Conservation (phyloP, 2,329 filamentous ascomycete species). For the Alternaria viburni region DNA sequence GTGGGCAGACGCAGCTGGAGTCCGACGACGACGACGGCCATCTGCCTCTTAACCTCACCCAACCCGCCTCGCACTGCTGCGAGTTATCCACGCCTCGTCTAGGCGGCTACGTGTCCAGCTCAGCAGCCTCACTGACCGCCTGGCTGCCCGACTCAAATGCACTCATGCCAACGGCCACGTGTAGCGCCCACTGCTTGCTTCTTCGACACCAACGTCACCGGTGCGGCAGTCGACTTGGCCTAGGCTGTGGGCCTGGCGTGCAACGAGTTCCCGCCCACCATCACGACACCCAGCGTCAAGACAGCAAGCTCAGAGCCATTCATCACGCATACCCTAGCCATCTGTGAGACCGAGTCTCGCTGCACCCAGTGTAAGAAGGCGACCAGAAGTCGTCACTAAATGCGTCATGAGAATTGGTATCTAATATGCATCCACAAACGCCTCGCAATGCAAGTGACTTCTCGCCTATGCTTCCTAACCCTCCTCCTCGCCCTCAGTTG, state of each 20-base stretch:
- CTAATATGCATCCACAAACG: slow-evolving; percentile 16
- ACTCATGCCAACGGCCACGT: slow-evolving; percentile 23
- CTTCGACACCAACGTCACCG: slow-evolving; percentile 1
- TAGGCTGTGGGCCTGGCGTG: slow-evolving; percentile 1
- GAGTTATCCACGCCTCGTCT: slow-evolving; percentile 1
- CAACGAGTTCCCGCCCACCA: not conserved
- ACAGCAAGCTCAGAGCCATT: not conserved
- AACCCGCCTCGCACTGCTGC: not conserved
- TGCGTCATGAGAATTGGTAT: slow-evolving; percentile 26
- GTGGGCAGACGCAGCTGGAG: not conserved
- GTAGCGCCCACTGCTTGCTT: slow-evolving; percentile 10
- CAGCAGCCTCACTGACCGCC: slow-evolving; percentile 20
- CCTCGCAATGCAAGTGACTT: slow-evolving; percentile 13
- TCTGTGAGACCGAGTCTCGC: not conserved
- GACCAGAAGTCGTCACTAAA: not conserved
- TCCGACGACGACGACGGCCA: not conserved
- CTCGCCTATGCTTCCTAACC: not conserved
- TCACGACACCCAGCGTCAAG: not conserved
- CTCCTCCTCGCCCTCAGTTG: slow-evolving; percentile 10
- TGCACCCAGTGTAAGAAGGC: not conserved
- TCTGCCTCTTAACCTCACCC: slow-evolving; percentile 4
- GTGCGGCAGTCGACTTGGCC: not conserved
- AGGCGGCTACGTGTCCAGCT: slow-evolving; percentile 26
- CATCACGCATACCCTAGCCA: not conserved
- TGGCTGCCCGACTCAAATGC: slow-evolving; percentile 19